Conservation (phyloP, 2,329 filamentous ascomycete species). For the Pseudogymnoascus sp. region DNA sequence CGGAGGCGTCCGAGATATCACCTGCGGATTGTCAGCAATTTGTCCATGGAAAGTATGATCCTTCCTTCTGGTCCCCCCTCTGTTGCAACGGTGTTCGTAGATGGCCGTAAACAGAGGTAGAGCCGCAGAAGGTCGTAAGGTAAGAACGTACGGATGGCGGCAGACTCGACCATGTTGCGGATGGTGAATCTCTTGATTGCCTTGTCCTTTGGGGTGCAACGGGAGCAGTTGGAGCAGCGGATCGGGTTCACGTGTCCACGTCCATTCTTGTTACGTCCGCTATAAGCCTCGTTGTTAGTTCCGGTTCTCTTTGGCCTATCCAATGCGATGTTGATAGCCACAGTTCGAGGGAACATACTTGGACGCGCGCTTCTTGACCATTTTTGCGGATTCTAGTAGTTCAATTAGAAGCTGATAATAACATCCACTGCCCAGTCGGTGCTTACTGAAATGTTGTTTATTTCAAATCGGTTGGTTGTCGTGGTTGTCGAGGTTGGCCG, state of each 20-base stretch:
- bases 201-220: conserved; percentile 79
- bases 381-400: conserved; percentile 47
- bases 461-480: conserved; percentile 10
- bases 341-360: conserved; percentile 40
- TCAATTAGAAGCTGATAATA: neutral
- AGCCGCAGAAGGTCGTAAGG: neutral
- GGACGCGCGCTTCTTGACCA: conserved; percentile 66
- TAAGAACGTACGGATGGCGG: conserved; percentile 85
- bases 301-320: neutral
- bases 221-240: conserved; percentile 79
- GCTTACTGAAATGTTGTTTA: conserved; percentile 10
- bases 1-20: conserved; percentile 99
- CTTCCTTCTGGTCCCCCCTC: neutral
- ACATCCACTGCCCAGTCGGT: neutral
- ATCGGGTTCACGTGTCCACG: conserved; percentile 99
- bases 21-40: conserved; percentile 43
- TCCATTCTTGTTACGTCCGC: conserved; percentile 99
- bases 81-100: neutral
- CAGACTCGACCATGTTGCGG: conserved; percentile 99
- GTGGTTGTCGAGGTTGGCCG: conserved; percentile 9
- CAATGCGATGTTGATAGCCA: neutral
- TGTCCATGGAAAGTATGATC: conserved; percentile 11
- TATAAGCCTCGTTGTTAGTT: conserved; percentile 31
- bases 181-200: conserved; percentile 99
- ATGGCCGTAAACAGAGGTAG: conserved; percentile 6